Percentiles rank a stretch among this genome's conserved stretches.
These are phyloP conservation scores for Aurantiochytrium sp. DNA, from an alignment of 108 stramenopile genomes.

Conservation along the genomic window DNA sequence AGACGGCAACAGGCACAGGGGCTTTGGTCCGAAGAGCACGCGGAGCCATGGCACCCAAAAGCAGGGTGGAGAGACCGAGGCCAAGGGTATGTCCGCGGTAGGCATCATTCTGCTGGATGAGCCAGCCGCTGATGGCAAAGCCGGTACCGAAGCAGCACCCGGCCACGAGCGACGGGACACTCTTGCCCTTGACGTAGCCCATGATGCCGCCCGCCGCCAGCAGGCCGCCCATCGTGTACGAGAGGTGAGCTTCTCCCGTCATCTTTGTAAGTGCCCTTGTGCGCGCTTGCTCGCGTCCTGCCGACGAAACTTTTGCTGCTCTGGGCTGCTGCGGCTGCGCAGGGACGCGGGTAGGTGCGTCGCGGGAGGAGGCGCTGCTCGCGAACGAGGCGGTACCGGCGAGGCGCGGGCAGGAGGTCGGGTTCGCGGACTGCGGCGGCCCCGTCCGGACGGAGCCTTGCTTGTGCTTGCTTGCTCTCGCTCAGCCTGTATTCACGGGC, in stretches of 20 bases:
- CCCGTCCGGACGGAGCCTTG: too few relatives aligned
- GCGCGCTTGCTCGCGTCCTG: neutral
- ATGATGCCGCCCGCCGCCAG: neutral
- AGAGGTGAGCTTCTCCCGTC: conserved; percentile 4
- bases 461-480: too few relatives aligned
- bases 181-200: neutral
- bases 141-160: conserved; percentile 15
- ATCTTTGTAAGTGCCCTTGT: neutral
- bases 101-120: neutral
- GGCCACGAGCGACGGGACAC: neutral
- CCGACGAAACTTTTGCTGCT: too few relatives aligned
- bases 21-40: neutral
- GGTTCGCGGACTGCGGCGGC: too few relatives aligned
- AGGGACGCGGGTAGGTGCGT: too few relatives aligned
- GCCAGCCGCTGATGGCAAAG: neutral
- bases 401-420: too few relatives aligned
- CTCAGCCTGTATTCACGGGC: too few relatives aligned
- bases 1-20: neutral
- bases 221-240: conserved; percentile 3
- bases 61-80: neutral
- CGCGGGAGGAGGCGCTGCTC: too few relatives aligned
- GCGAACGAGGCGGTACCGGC: too few relatives aligned
- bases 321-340: too few relatives aligned
- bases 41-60: neutral
- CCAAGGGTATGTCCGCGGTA: neutral